Conservation (phyloP, 768 basidiomycete genomes). For the Podaxis sp. region DNA sequence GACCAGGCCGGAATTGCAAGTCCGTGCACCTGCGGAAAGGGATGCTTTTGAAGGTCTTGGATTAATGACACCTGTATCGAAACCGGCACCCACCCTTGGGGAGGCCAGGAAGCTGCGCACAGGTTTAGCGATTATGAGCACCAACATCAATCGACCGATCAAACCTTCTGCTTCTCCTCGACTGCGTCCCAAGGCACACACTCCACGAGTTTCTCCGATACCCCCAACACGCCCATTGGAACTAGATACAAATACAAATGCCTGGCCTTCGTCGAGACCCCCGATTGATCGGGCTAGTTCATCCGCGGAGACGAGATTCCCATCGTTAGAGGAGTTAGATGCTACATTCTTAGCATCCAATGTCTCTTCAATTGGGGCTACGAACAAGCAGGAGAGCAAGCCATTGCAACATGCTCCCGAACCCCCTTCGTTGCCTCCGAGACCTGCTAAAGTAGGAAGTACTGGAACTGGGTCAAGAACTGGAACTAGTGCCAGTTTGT, state of each 20-base stretch:
- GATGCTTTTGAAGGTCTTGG: conserved; percentile 84
- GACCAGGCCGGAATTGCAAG: conserved; percentile 4
- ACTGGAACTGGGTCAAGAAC: conserved; percentile 18
- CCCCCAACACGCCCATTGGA: conserved; percentile 33
- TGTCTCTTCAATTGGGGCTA: conserved; percentile 3
- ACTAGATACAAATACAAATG: conserved; percentile 23
- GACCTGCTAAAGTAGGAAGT: conserved; percentile 11
- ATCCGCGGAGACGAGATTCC: conserved; percentile 73
- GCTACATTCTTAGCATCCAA: conserved; percentile 31
- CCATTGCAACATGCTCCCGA: background rate
- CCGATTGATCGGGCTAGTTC: conserved; percentile 32
- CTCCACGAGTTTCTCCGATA: conserved; percentile 25
- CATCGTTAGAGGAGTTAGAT: conserved; percentile 84
- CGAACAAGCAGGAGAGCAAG: background rate
- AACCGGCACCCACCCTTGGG: conserved; percentile 64
- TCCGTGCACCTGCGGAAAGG: conserved; percentile 32
- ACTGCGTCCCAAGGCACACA: conserved; percentile 10
- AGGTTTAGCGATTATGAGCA: conserved; percentile 57
- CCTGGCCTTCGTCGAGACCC: conserved; percentile 29
- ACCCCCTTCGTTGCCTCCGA: background rate
- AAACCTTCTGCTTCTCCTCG: conserved; percentile 18
- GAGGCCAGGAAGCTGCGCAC: conserved; percentile 74
- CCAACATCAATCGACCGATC: conserved; percentile 24
- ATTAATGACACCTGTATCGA: conserved; percentile 39
- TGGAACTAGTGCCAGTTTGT: conserved; percentile 12